These are phyloP conservation scores for Secale cereale DNA, from an alignment of 176 grass and related monocot genomes.

Conservation along the genomic window DNA sequence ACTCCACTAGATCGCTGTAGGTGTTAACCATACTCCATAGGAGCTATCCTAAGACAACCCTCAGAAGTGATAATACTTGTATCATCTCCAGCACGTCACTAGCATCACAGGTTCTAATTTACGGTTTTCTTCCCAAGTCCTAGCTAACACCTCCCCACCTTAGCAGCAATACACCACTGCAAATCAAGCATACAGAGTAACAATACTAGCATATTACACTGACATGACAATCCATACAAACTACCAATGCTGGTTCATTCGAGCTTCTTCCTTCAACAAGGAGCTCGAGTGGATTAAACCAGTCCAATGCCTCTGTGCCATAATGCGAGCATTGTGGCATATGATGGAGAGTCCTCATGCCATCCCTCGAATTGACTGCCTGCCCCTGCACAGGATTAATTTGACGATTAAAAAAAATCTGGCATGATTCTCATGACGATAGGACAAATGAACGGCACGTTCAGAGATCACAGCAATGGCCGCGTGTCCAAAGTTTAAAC, in stretches of 20 bases:
- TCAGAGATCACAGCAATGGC: too few relatives aligned
- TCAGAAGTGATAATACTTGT: too few relatives aligned
- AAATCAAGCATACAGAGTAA: background rate
- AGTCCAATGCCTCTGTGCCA: background rate
- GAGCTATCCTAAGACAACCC: too few relatives aligned
- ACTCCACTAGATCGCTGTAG: too few relatives aligned
- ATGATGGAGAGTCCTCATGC: background rate
- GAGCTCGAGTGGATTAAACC: background rate
- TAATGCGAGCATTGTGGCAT: background rate
- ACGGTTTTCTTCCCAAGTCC: background rate
- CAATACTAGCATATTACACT: background rate
- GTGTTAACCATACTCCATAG: too few relatives aligned
- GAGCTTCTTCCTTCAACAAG: background rate
- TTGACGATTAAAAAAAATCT: background rate
- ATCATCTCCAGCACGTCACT: background rate
- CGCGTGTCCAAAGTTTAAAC: too few relatives aligned
- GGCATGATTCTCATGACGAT: too few relatives aligned
- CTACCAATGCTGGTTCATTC: background rate
- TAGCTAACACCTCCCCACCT: background rate
- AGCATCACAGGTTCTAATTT: background rate
- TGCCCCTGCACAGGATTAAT: background rate
- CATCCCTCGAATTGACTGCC: background rate
- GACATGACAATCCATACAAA: background rate
- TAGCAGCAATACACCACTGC: too few relatives aligned
- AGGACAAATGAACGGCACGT: too few relatives aligned